Base-by-base conservation (phyloP, 345 rosid species). In the Brassica nigra region DNA sequence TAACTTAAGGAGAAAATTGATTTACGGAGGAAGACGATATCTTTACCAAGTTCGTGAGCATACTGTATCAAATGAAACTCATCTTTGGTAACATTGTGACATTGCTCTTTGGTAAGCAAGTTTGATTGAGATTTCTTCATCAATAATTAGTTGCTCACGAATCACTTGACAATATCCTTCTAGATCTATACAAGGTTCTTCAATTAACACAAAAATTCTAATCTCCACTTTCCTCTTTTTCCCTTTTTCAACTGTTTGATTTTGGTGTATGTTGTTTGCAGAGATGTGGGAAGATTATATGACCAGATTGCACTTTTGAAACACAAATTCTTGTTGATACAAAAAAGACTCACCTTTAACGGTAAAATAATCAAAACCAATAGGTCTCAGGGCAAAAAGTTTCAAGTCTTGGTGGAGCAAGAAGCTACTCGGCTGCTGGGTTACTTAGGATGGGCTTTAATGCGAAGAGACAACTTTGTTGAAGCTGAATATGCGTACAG, bases 291-390 rank as follows among this genome's bases (percentile, higher is more conserved):
- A 23, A 89, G 97, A 79, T 68, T 90, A 75, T 97, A 89, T 82
- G 97, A 94, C 55, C 97, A 94, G 79, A 87, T 92, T 59, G 83
- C 83, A 37, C 82, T 94, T 2, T 34, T 94, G 86, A 90, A 87
- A 75, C 98, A 85, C 66, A 94, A 94, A 76, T 74, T 94, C 62
- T 88, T 57, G 66, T 76, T 94, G 83, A 92, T 94, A 65, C 96
- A 94, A 49, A 91, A 92, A 83, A 97, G 98, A 1, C 80, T 94
- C n/a, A 97, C 98, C 62, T 94, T 94, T 81, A 94, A 94, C 34
- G 98, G 98, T 39, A 92, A 94, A 72, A 86, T 97, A 68, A 92
- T 97, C 30, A 94, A 92, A 73, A 94, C 98, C 7, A 97, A 97
- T n/a, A 80, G 98, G 44, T 94, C 98, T 75, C 98, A 90, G 27